phyloP scores from a whole-genome alignment of 257 asterid genomes.

The Nicotiana sylvestris region DNA sequence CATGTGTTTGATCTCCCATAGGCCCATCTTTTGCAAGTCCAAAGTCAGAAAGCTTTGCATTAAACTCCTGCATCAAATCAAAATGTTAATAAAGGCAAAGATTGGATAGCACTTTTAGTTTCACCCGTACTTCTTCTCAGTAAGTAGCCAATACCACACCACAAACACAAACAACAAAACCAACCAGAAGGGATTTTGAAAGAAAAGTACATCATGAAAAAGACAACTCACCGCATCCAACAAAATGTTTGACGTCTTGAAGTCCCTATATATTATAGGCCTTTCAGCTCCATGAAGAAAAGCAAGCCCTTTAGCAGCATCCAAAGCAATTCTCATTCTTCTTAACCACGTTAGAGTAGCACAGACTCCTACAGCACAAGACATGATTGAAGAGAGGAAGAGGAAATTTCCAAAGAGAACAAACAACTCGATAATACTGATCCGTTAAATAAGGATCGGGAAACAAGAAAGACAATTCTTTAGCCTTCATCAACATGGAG shows the following conservation, averaged over 20 bases:
- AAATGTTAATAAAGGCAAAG: neutral
- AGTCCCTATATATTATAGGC: conserved; percentile 89
- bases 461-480: neutral
- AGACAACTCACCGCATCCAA: conserved; percentile 67
- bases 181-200: neutral
- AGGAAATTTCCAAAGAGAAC: neutral
- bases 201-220: neutral
- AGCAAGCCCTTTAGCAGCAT: conserved; percentile 96
- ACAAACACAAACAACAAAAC: neutral
- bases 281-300: conserved; percentile 89
- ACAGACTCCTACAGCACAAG: conserved; percentile 56
- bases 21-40: conserved; percentile 98
- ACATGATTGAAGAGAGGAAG: neutral
- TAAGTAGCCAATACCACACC: neutral
- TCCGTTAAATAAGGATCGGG: neutral
- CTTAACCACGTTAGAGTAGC: conserved; percentile 66
- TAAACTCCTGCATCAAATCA: conserved; percentile 58
- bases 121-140: neutral
- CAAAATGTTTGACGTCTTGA: conserved; percentile 83
- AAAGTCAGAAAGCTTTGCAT: conserved; percentile 91
- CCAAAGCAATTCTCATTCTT: conserved; percentile 84
- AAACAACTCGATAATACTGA: neutral
- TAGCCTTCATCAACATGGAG: neutral
- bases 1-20: conserved; percentile 96
- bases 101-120: neutral